Evolutionary conservation across 176 grass and related monocot genomes (phyloP).

Genomic region (Raddia guianensis): DNA sequence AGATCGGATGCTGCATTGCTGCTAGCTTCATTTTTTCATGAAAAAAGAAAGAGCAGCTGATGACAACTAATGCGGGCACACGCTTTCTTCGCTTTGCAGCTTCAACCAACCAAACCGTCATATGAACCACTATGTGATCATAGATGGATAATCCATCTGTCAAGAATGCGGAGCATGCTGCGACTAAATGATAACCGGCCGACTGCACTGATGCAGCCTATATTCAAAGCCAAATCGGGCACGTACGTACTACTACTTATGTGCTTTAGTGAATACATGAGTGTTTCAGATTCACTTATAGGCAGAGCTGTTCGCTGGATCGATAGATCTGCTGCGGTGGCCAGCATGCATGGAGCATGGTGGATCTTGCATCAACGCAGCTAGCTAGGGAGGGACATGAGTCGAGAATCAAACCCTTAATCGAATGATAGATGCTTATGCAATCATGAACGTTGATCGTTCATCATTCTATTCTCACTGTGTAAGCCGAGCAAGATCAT

Average conservation of each 20-base stretch:
- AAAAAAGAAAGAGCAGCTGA: constrained; percentile 34
- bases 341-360: background rate
- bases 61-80: constrained; percentile 39
- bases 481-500: background rate
- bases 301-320: background rate
- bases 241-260: background rate
- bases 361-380: constrained; percentile 21
- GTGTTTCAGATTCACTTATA: background rate
- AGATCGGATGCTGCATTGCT: constrained; percentile 7
- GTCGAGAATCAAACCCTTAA: constrained; percentile 24
- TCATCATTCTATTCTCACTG: too few relatives aligned
- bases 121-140: background rate
- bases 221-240: constrained; percentile 25
- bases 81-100: constrained; percentile 38
- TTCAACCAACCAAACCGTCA: constrained; percentile 28
- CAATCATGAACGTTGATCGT: constrained; percentile 36
- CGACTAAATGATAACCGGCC: constrained; percentile 33
- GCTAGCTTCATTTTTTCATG: background rate
- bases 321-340: constrained; percentile 24
- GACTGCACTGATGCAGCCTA: constrained; percentile 22
- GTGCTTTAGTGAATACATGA: background rate
- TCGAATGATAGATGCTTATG: constrained; percentile 26
- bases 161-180: background rate
- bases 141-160: constrained; percentile 17
- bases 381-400: background rate